A percentile compares a stretch with the other conserved stretches of the same genome.
Evolutionary conservation across 306 rosid species (phyloP).

Genomic region (Canavalia ensiformis): DNA sequence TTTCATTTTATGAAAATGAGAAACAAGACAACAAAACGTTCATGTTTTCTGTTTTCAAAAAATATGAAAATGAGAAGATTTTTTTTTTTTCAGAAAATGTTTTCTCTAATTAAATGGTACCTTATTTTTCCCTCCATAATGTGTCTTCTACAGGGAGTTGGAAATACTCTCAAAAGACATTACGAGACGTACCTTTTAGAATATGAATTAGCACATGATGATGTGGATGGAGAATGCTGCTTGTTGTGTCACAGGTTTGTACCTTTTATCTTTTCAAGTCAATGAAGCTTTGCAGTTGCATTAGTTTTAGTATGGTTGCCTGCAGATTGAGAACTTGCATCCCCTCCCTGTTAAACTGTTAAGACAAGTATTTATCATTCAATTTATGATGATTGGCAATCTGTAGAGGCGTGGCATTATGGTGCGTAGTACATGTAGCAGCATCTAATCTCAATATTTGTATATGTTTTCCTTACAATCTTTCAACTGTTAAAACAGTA

Average conservation of each 20-base stretch:
- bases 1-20: too few species aligned
- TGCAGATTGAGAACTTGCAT: constrained; percentile 15
- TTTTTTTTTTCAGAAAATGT: too few species aligned
- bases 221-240: constrained; percentile 99
- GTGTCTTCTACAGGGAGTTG: constrained; percentile 84
- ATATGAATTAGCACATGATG: constrained; percentile 97
- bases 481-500: constrained; percentile 68
- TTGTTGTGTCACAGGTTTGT: constrained; percentile 96
- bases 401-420: neutral
- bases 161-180: constrained; percentile 98
- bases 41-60: too few species aligned
- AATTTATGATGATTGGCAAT: constrained; percentile 27
- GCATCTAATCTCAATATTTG: constrained; percentile 12
- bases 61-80: too few species aligned
- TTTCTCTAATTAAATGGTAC: constrained; percentile 20
- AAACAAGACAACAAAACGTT: too few species aligned
- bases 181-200: constrained; percentile 98
- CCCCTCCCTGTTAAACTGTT: neutral
- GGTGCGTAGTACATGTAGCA: constrained; percentile 21
- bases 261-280: constrained; percentile 38
- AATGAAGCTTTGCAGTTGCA: neutral
- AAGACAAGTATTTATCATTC: neutral
- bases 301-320: neutral
- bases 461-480: constrained; percentile 36
- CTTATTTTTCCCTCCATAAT: constrained; percentile 30